phyloP scores from a whole-genome alignment of 1,139 yeast species.

The Kodamaea sp. region DNA sequence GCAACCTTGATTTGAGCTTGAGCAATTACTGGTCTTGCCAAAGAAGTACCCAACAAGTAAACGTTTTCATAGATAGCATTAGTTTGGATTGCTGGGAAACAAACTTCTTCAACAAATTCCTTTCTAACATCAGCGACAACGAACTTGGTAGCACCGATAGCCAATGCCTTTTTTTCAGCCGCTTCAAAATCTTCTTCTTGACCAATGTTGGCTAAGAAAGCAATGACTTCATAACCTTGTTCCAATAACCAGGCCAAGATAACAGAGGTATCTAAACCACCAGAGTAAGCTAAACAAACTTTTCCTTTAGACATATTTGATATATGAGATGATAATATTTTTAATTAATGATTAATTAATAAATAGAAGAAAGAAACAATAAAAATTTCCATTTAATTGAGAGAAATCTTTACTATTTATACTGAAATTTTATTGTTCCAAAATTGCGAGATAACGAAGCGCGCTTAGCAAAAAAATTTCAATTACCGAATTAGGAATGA shows the following conservation, averaged over 20 bases:
- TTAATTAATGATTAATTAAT: slow-evolving; percentile 3
- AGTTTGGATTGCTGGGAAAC: slow-evolving; percentile 95
- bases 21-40: slow-evolving; percentile 98
- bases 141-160: slow-evolving; percentile 95
- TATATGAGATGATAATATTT: slow-evolving; percentile 3
- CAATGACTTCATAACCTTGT: slow-evolving; percentile 96
- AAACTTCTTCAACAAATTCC: slow-evolving; percentile 87
- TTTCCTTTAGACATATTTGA: slow-evolving; percentile 84
- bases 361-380: slow-evolving; percentile 6
- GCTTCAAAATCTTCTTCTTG: slow-evolving; percentile 99
- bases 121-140: slow-evolving; percentile 92
- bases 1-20: slow-evolving; percentile 97
- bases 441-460: slow-evolving; percentile 30
- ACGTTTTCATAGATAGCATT: slow-evolving; percentile 98
- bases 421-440: slow-evolving; percentile 14
- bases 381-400: slow-evolving; percentile 22
- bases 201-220: slow-evolving; percentile 96
- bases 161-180: slow-evolving; percentile 92
- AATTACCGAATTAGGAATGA: slow-evolving; percentile 39
- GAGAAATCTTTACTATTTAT: slow-evolving; percentile 20
- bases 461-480: slow-evolving; percentile 27
- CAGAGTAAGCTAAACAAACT: slow-evolving; percentile 98
- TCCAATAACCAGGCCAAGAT: slow-evolving; percentile 97
- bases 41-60: slow-evolving; percentile 90
- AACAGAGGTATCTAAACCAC: slow-evolving; percentile 97